Conservation (phyloP, 2,329 filamentous ascomycete species). For the Phaeosphaeriaceae sp. region DNA sequence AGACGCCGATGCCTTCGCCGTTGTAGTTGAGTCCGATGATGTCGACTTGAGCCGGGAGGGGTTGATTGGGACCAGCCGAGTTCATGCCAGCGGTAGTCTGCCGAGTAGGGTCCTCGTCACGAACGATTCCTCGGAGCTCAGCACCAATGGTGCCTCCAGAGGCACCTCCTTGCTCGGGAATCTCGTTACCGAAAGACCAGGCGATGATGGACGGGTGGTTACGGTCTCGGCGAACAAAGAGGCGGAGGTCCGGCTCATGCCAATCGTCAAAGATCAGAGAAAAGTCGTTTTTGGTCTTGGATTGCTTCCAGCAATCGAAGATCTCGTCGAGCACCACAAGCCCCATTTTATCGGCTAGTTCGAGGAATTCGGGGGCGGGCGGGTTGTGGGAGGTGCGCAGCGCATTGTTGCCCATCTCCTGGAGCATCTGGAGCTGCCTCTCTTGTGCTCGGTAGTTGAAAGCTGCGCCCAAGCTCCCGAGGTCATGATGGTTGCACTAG, state of each 20-base stretch:
- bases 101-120: slow-evolving; percentile 56
- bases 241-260: slow-evolving; percentile 59
- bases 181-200: slow-evolving; percentile 63
- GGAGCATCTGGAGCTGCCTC: slow-evolving; percentile 58
- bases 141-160: slow-evolving; percentile 44
- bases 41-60: slow-evolving; percentile 53
- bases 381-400: slow-evolving; percentile 62
- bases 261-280: slow-evolving; percentile 61
- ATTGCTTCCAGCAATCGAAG: slow-evolving; percentile 57
- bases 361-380: slow-evolving; percentile 58
- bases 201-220: slow-evolving; percentile 61
- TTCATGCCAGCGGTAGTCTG: slow-evolving; percentile 56
- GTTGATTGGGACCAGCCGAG: slow-evolving; percentile 47
- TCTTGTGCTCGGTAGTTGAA: slow-evolving; percentile 58
- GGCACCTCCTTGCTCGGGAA: slow-evolving; percentile 54
- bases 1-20: slow-evolving; percentile 53
- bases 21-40: slow-evolving; percentile 62
- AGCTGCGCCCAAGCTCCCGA: slow-evolving; percentile 58
- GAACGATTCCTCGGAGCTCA: slow-evolving; percentile 45
- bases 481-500: slow-evolving; percentile 58
- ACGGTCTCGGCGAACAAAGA: slow-evolving; percentile 60
- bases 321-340: slow-evolving; percentile 61
- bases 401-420: slow-evolving; percentile 59
- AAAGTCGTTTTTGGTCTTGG: slow-evolving; percentile 58
- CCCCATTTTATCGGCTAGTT: slow-evolving; percentile 57